Evolutionary conservation across 768 basidiomycete genomes (phyloP).

Genomic region (Rhodotorula toruloides): DNA sequence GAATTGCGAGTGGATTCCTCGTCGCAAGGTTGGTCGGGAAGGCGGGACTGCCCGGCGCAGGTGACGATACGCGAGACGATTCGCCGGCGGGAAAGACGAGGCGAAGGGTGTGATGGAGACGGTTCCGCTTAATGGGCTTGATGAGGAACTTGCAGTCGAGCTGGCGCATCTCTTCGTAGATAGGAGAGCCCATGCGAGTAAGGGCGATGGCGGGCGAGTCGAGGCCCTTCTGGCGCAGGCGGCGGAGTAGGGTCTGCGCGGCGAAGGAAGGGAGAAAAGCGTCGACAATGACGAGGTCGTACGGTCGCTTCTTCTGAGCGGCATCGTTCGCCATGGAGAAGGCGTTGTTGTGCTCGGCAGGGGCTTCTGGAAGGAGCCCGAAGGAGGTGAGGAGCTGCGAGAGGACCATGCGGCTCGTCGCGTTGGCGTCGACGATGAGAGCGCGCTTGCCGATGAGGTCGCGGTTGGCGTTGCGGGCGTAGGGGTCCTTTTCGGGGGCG

Average conservation of each 20-base stretch:
- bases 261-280: conserved; percentile 33
- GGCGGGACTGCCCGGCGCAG: conserved; percentile 9
- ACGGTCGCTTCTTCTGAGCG: background rate
- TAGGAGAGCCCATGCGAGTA: conserved; percentile 34
- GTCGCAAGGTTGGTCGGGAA: conserved; percentile 31
- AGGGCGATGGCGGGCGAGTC: conserved; percentile 23
- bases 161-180: conserved; percentile 32
- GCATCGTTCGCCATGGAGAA: conserved; percentile 19
- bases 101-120: conserved; percentile 34
- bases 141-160: conserved; percentile 35
- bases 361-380: conserved; percentile 1
- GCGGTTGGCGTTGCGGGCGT: conserved; percentile 15
- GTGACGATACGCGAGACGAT: background rate
- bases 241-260: conserved; percentile 28
- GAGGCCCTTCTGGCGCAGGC: conserved; percentile 26
- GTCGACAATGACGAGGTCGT: conserved; percentile 34
- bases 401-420: conserved; percentile 11
- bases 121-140: conserved; percentile 39
- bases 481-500: conserved; percentile 8
- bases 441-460: conserved; percentile 29
- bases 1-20: conserved; percentile 26
- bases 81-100: conserved; percentile 31
- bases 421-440: conserved; percentile 35
- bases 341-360: conserved; percentile 1
- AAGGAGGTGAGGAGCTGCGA: conserved; percentile 26